Evolutionary conservation across 345 rosid genomes (phyloP), one percentile per base, ranked within the genome.

Genomic region (Ricinus communis): DNA sequence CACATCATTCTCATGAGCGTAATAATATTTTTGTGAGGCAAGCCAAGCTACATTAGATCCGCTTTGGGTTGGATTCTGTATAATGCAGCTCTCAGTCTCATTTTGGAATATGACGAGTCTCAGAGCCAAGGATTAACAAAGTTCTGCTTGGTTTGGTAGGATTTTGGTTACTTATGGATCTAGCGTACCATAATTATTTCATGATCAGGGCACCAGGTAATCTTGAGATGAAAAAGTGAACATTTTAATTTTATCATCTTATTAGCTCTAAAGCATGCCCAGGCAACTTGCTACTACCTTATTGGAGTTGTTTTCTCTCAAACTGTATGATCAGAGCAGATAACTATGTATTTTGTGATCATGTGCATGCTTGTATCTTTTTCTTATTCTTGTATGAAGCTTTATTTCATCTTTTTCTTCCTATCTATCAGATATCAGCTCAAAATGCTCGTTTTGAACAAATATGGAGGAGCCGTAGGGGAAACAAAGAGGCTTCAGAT

Each of bases 361-460:
- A 24, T 36, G 7, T 28, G 28, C 46, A 19, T 30, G 38, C 15
- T 19, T 53, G 8, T n/a, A 8, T 12, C 31, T 49, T 2, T 33
- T 5, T 24, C 18, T 61, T 1, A 5, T 16, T 61, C 71, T 52
- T 70, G 8, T 28, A 19, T 33, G 14, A 60, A 65, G 27, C 62
- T 66, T 41, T 24, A 53, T 57, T 54, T 65, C 59, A 50, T 55
- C 14, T 31, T 58, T 65, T 8, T 21, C 40, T 69, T 31, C 5
- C n/a, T 62, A 9, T 51, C 8, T 74, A 33, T 36, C 71, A 95
- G 99, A 54, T 21, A 56, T 72, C 77, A 62, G 86, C 97, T 57
- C 76, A 80, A 56, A 81, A 59, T 92, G 97, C 97, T 73, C 89
- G 91, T 51, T 90, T 95, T 85, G 85, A 90, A 72, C 97, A 92